Percentiles rank a stretch among this genome's conserved stretches.
Conservation (phyloP, 257 asterid species). For the Pogostemon cablin region DNA sequence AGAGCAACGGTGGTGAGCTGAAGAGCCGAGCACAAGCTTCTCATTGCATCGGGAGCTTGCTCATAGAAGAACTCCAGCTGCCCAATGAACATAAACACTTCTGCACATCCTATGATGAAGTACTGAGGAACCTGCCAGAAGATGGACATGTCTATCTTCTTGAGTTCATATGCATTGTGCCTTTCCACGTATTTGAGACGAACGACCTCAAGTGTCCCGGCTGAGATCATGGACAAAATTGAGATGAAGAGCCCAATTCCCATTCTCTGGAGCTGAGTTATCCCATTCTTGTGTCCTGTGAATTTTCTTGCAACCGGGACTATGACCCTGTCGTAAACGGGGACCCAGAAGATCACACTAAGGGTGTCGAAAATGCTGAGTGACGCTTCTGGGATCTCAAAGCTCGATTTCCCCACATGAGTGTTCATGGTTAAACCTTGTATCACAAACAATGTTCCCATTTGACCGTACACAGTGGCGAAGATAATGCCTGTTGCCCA, state of each 20-base stretch:
- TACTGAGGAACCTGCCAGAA: conserved; percentile 82
- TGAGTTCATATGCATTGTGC: conserved; percentile 42
- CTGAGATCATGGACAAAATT: conserved; percentile 60
- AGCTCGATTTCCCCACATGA: conserved; percentile 46
- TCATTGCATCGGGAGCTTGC: conserved; percentile 79
- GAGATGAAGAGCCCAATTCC: conserved; percentile 70
- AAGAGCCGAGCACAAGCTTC: conserved; percentile 72
- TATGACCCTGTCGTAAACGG: conserved; percentile 57
- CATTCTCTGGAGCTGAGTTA: conserved; percentile 69
- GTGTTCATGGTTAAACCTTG: conserved; percentile 68
- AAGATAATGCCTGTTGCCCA: conserved; percentile 78
- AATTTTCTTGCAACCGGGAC: conserved; percentile 59
- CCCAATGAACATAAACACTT: conserved; percentile 71
- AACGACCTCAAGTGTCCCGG: conserved; percentile 59
- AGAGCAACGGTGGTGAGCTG: conserved; percentile 67
- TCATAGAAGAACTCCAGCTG: conserved; percentile 79
- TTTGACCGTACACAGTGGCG: conserved; percentile 63
- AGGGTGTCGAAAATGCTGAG: conserved; percentile 70
- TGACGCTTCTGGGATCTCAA: conserved; percentile 68
- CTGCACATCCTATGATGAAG: conserved; percentile 73
- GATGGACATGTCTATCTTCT: conserved; percentile 53
- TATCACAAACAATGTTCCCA: conserved; percentile 62
- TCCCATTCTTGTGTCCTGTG: conserved; percentile 70
- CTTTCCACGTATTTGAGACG: conserved; percentile 52
- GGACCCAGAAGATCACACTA: conserved; percentile 77